Evolutionary conservation across 768 basidiomycete species (phyloP).

Genomic region (Boletus insuetus): DNA sequence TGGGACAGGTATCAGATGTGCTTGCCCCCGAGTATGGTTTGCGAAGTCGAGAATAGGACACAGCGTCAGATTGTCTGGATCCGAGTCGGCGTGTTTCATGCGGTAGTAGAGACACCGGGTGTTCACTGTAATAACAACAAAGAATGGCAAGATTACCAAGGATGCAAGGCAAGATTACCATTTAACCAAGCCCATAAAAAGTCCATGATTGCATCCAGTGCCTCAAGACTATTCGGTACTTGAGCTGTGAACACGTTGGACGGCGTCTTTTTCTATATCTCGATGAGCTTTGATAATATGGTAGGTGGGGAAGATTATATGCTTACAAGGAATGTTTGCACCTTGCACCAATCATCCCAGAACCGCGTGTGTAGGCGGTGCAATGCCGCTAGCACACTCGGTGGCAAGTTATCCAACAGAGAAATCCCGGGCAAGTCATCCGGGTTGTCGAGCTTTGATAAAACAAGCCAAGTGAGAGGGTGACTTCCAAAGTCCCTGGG

Average conservation of each 20-base stretch:
- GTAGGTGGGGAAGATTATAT: neutral
- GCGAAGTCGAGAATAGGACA: slow-evolving; percentile 91
- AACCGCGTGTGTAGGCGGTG: slow-evolving; percentile 47
- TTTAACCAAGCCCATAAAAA: slow-evolving; percentile 93
- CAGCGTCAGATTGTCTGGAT: slow-evolving; percentile 78
- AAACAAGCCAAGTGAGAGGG: slow-evolving; percentile 75
- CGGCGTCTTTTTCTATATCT: slow-evolving; percentile 6
- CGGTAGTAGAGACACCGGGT: slow-evolving; percentile 85
- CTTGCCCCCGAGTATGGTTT: slow-evolving; percentile 57
- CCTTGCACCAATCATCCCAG: slow-evolving; percentile 53
- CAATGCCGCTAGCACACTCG: slow-evolving; percentile 41
- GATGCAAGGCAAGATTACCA: slow-evolving; percentile 43
- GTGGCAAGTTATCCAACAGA: slow-evolving; percentile 49
- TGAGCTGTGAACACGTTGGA: neutral
- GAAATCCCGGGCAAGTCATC: slow-evolving; percentile 14
- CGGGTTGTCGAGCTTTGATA: slow-evolving; percentile 18
- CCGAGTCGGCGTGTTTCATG: slow-evolving; percentile 43
- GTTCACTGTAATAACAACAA: slow-evolving; percentile 58
- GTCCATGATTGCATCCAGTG: slow-evolving; percentile 29
- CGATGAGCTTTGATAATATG: neutral
- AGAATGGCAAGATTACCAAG: neutral
- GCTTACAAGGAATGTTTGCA: slow-evolving; percentile 53
- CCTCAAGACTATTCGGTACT: neutral
- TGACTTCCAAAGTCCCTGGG: slow-evolving; percentile 73
- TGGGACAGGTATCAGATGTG: slow-evolving; percentile 43